Evolutionary conservation across 2,329 filamentous ascomycete species (phyloP).

Genomic region (Chaetomiaceae sp.): DNA sequence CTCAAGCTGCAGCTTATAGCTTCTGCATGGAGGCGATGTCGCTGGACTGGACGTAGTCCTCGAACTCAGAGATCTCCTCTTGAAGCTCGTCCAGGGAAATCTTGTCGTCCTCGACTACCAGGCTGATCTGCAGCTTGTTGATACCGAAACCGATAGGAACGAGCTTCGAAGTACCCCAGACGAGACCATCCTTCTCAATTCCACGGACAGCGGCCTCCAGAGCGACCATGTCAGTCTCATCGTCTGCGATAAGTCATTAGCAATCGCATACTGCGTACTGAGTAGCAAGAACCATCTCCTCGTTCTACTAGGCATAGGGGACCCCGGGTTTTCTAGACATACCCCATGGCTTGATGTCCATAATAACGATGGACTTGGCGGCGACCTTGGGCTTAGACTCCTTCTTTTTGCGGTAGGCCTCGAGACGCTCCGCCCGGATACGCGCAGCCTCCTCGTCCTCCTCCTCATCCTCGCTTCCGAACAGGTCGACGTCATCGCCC

Average conservation of each 20-base stretch:
- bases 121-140: conserved; percentile 98
- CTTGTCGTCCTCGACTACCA: conserved; percentile 97
- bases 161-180: conserved; percentile 90
- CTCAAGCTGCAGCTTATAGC: too few species aligned
- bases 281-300: too few species aligned
- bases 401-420: conserved; percentile 97
- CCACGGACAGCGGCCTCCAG: conserved; percentile 74
- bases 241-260: conserved; percentile 50
- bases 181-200: conserved; percentile 88
- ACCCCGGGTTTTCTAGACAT: too few species aligned
- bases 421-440: conserved; percentile 82
- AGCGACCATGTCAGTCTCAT: conserved; percentile 85
- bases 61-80: conserved; percentile 72
- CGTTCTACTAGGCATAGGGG: too few species aligned
- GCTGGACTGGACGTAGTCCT: conserved; percentile 94
- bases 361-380: conserved; percentile 91
- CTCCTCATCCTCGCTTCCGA: conserved; percentile 89
- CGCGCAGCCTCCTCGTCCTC: conserved; percentile 82
- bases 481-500: conserved; percentile 86
- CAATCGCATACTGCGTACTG: too few species aligned
- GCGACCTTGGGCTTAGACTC: conserved; percentile 82
- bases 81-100: conserved; percentile 81
- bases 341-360: conserved; percentile 99
- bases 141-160: conserved; percentile 93
- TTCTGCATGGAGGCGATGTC: conserved; percentile 91